Conservation (phyloP, 2,329 filamentous ascomycete genomes). For the Pseudocercospora fuligena region DNA sequence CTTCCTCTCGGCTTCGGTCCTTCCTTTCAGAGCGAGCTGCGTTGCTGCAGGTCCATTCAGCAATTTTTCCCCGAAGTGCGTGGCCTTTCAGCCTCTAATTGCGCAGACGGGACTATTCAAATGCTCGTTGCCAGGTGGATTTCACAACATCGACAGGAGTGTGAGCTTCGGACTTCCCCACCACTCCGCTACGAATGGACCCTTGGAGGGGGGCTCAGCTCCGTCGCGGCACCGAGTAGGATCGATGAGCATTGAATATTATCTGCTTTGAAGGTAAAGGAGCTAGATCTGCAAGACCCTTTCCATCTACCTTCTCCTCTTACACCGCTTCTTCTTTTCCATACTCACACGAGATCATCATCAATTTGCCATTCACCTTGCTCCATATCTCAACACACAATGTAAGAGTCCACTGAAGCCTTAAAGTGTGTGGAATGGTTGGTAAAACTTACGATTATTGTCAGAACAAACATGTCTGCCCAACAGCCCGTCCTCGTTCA, state of each 20-base stretch:
- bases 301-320: constrained; percentile 13
- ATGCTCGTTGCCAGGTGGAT: neutral
- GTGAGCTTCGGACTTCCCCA: constrained; percentile 18
- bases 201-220: neutral
- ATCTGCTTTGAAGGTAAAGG: constrained; percentile 2
- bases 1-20: constrained; percentile 1
- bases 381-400: constrained; percentile 17
- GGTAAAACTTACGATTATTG: neutral
- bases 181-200: constrained; percentile 7
- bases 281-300: constrained; percentile 18
- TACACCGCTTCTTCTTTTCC: constrained; percentile 25
- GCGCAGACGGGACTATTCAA: neutral
- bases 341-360: constrained; percentile 8
- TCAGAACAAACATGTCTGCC: constrained; percentile 33
- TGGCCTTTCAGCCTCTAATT: neutral
- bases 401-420: constrained; percentile 6
- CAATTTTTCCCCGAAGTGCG: constrained; percentile 13
- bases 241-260: constrained; percentile 9
- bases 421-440: neutral
- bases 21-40: constrained; percentile 2
- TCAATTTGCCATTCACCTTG: neutral
- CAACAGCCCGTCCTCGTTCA: constrained; percentile 46
- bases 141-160: neutral
- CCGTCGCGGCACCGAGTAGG: constrained; percentile 2
- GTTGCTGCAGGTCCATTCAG: constrained; percentile 3